phyloP scores from a whole-genome alignment of 2,329 filamentous ascomycete genomes.

The Ophioceras dolichostomum region DNA sequence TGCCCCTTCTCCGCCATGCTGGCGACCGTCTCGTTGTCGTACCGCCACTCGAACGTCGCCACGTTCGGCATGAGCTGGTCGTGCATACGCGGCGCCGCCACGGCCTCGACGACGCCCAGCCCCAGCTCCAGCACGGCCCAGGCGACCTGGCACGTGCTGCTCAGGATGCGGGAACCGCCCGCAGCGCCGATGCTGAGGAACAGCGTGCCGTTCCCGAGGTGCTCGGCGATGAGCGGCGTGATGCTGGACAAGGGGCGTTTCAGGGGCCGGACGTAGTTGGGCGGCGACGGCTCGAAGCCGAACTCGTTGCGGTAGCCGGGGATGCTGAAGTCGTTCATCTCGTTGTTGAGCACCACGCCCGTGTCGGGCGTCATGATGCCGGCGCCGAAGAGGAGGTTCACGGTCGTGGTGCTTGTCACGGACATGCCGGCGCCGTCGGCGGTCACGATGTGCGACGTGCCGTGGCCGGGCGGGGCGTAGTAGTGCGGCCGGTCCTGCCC shows the following conservation, averaged over 20 bases:
- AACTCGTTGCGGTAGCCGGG: slow-evolving; percentile 69
- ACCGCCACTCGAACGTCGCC: slow-evolving; percentile 59
- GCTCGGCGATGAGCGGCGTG: slow-evolving; percentile 67
- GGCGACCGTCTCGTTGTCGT: slow-evolving; percentile 55
- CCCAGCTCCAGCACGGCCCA: slow-evolving; percentile 60
- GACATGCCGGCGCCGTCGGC: slow-evolving; percentile 64
- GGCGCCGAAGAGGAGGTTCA: slow-evolving; percentile 79
- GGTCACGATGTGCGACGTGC: slow-evolving; percentile 62
- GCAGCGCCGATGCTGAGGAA: slow-evolving; percentile 67
- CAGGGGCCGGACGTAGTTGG: slow-evolving; percentile 69
- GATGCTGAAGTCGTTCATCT: slow-evolving; percentile 77
- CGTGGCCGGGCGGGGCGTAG: slow-evolving; percentile 28
- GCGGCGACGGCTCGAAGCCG: slow-evolving; percentile 65
- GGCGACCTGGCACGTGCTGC: slow-evolving; percentile 65
- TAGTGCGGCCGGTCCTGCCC: background rate
- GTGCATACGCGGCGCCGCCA: slow-evolving; percentile 61
- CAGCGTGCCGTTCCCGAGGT: slow-evolving; percentile 47
- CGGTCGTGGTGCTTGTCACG: slow-evolving; percentile 71
- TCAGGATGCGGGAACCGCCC: slow-evolving; percentile 77
- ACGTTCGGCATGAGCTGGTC: slow-evolving; percentile 67
- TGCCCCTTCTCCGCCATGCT: slow-evolving; percentile 57
- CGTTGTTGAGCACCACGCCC: slow-evolving; percentile 66
- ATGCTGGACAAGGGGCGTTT: slow-evolving; percentile 81
- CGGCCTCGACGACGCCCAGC: slow-evolving; percentile 53
- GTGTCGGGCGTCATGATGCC: slow-evolving; percentile 68